A percentile compares a stretch with the other conserved stretches of the same genome.
phyloP scores from a whole-genome alignment of 23 red algal species.

The Cyanidium caldarium region DNA sequence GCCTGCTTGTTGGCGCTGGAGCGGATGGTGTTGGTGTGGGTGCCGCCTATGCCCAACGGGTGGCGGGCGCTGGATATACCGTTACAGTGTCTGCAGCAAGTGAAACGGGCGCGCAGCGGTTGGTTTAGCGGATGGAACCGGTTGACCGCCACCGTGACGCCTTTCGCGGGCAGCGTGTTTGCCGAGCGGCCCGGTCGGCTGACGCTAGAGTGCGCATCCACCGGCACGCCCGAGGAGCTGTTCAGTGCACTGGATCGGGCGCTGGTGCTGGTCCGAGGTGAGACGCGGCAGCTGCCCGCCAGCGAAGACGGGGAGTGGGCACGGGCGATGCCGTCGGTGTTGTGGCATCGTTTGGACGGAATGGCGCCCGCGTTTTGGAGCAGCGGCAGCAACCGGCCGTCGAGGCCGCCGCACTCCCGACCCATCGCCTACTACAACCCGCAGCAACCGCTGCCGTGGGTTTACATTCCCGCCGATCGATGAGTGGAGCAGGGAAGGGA shows the following conservation, averaged over 20 bases:
- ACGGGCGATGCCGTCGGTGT: neutral
- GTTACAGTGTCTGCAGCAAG: neutral
- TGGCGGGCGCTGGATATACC: neutral
- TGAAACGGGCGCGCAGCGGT: neutral
- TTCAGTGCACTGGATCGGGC: neutral
- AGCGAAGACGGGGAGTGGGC: neutral
- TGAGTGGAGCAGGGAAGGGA: too few species aligned
- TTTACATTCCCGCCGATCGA: too few species aligned
- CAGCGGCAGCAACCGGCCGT: too few species aligned
- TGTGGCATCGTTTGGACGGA: too few species aligned
- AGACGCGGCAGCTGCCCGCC: neutral
- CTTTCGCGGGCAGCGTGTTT: neutral
- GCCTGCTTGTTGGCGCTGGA: neutral
- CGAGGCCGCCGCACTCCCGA: too few species aligned
- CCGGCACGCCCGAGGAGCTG: neutral
- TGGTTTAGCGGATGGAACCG: neutral
- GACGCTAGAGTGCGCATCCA: neutral
- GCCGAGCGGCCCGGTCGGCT: neutral
- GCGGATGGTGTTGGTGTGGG: slow-evolving; percentile 1
- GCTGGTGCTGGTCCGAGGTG: neutral
- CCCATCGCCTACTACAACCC: too few species aligned
- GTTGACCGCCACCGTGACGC: neutral
- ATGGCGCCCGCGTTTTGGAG: too few species aligned
- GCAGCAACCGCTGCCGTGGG: too few species aligned
- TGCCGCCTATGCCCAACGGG: neutral